Base-by-base conservation (phyloP, 306 rosid genomes). In the Biancaea sappan region DNA sequence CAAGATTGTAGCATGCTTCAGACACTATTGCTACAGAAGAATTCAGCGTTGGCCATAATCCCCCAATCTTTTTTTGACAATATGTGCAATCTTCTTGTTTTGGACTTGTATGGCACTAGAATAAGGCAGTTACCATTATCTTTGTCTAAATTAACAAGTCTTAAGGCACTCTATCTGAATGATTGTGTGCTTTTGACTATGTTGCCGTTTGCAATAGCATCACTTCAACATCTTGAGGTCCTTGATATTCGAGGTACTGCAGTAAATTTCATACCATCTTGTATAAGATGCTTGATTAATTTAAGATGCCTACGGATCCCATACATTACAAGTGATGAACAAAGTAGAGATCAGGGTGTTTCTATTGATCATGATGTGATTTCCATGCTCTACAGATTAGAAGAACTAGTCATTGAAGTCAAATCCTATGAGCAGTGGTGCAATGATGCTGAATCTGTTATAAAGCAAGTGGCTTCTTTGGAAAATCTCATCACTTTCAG, bases 391-490 rank as follows among this genome's bases (percentile, higher is more conserved):
- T 18, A 6, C 1, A 59, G 7, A 15, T 73, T 82, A 56, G 86
- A 82, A 77, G 86, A 82, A 72, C 48, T 77, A 52, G 28, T 48
- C 22, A 74, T 78, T 68, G 47, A 69, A 60, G 82, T 82, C 4
- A 56, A 50, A 24, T 38, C 70, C 3, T 35, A 53, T 15, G 8
- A 53, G 31, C 28, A 13, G 8, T 68, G 74, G 73, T 61, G 70
- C 43, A 32, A 12, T 4, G 35, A 28, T 46, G 83, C 71, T 15
- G 24, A 43, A 28, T 3, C 19, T 11, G 43, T 78, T 14, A 28
- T 63, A 7, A 12, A 35, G n/a, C 51, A 56, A 0, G 77, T 78
- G 50, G 83, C 83, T 62, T 44, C 69, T 26, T 71, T 72, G 71
- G 72, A 77, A 81, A 66, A 66, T 58, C 34, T 72, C 21, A 71